Evolutionary conservation across 1,284 basidiomycete genomes (phyloP), one percentile per base, ranked within the genome.

Genomic region (Moniliophthora roreri): DNA sequence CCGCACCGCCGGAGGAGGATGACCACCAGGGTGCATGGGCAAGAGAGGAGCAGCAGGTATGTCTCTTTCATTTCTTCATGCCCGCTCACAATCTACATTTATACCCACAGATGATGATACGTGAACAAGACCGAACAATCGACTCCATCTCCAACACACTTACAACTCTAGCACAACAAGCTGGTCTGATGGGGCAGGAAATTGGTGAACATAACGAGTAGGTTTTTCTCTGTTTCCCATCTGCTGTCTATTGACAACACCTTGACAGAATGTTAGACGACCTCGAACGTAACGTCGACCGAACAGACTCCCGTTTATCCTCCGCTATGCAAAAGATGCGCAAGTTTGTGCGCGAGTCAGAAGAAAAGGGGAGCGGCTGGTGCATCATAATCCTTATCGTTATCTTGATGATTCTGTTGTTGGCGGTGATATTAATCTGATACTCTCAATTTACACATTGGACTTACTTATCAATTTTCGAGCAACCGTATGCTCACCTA

Each of bases 131-230:
- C 65, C 79, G 84, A 45, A 89, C 93, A 0, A 85, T 97, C 55
- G 85, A 88, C 41, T 82, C 87, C 0, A 95, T 97, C 62, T 82
- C 88, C 0, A 92, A 93, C 0, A 93, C 94, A 0, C 68, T 97
- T 39, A 82, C 67, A 51, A 93, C 86, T 1, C 73, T 97, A 11
- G 85, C 88, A 0, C 85, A 91, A 58, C 95, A 97, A 70, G 94
- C 94, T 0, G 90, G 89, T 4, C 72, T 96, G 39, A 96, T 97
- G 81, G 94, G 94, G 0, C 84, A 82, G 49, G 94, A 97, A 67
- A 91, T 96, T 42, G 74, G 68, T 4, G 92, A 95, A 66, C 94
- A 96, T 61, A 90, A 87, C 60, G 91, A 92, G 94, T 95, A 59
- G 54, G 85, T 70, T 16, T 21, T 13, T 35, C 8, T 50, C 13